Evolutionary conservation across 2,329 filamentous ascomycete genomes (phyloP), one percentile per base, ranked within the genome.

Genomic region (Xylariomycetidae sp.): DNA sequence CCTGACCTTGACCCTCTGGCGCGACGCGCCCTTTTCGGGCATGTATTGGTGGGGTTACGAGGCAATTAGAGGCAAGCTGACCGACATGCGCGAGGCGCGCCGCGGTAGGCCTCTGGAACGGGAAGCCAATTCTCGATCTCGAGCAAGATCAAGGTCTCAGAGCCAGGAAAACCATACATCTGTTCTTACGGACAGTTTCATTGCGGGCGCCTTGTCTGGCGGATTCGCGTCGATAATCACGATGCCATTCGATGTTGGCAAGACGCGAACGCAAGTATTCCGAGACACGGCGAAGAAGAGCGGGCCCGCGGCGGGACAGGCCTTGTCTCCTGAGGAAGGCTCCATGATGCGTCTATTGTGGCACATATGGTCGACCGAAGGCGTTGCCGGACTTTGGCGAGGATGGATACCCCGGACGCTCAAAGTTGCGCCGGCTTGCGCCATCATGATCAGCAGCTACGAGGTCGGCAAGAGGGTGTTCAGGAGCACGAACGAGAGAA

Each of bases 41-140:
- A 75, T 98, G 27, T 98, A 98, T 66, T 98, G 92, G 92, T 94
- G 85, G 80, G 90, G 92, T 10, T 98, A 98, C 57, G 92, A 98
- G 65, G 80, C 77, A 13, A 81, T 90, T 35, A 80, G 88, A 33
- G 78, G 80, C 16, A 65, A 67, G 33, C 62, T 97, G 37, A 83
- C 80, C 1, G 81, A 89, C 47, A 62, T 77, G 30, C 80, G 88
- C 44, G 76, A 72, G 54, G 64, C 66, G 31, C 56, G 61, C 16
- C 59, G 65, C 16, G 71, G 69, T 1, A 62, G 64, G 22, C 49
- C 55, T 2, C 37, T 69, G 6, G 61, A 55, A 29, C 54, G 51
- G 16, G 61, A 63, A 12, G 57, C 62, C 4, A 44, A 45, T 4
- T 49, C 53, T 16, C 59, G 66, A 32, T 59, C 59, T 2, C 62